These are phyloP conservation scores for Lepidium didymum DNA, from an alignment of 345 rosid genomes.

Conservation along the genomic window DNA sequence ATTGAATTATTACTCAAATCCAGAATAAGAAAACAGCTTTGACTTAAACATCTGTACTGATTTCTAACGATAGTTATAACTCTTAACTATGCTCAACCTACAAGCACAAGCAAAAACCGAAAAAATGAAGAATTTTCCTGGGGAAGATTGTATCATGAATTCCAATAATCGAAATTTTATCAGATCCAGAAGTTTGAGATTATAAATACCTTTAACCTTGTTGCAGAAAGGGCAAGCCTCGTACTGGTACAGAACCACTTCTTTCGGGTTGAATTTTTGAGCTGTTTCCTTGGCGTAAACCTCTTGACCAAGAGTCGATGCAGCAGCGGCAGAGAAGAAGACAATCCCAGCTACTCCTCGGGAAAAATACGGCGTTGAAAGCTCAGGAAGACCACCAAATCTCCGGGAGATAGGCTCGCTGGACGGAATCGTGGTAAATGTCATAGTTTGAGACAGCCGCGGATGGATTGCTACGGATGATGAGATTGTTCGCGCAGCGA, in stretches of 20 bases:
- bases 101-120: background rate
- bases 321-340: slow-evolving; percentile 46
- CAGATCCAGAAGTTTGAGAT: slow-evolving; percentile 3
- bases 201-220: slow-evolving; percentile 67
- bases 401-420: slow-evolving; percentile 26
- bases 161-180: background rate
- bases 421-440: slow-evolving; percentile 21
- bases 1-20: too few relatives aligned
- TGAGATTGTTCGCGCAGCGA: slow-evolving; percentile 36
- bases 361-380: slow-evolving; percentile 23
- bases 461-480: slow-evolving; percentile 23
- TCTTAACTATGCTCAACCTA: background rate
- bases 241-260: slow-evolving; percentile 85
- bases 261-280: slow-evolving; percentile 47
- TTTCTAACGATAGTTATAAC: background rate
- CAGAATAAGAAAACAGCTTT: background rate
- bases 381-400: slow-evolving; percentile 19
- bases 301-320: slow-evolving; percentile 46
- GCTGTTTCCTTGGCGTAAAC: slow-evolving; percentile 57
- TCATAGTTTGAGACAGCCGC: slow-evolving; percentile 39
- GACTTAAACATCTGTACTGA: background rate
- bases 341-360: slow-evolving; percentile 40
- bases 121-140: background rate
- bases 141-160: background rate
- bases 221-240: slow-evolving; percentile 98